A percentile compares a stretch with the other conserved stretches of the same genome.
Evolutionary conservation across 768 basidiomycete species (phyloP).

Genomic region (Jaapia argillacea): DNA sequence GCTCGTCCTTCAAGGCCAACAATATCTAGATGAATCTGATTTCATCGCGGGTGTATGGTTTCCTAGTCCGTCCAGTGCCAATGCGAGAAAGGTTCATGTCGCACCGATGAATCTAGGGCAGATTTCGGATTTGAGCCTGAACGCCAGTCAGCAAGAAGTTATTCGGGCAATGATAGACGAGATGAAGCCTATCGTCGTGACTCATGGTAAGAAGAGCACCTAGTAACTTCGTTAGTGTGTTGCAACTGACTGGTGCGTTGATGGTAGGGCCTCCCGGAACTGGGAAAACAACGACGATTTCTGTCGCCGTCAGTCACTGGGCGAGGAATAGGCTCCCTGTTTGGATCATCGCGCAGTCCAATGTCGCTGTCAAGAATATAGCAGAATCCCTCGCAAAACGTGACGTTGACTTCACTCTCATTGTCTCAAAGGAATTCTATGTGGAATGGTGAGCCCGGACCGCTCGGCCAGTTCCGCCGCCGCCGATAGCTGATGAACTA

Average conservation of each 20-base stretch:
- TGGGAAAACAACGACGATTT: conserved; percentile 41
- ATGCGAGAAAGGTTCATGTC: conserved; percentile 17
- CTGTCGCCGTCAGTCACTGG: conserved; percentile 28
- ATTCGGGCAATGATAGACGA: no score
- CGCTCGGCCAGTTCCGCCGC: no score
- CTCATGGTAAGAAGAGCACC: conserved; percentile 30
- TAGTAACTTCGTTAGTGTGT: conserved; percentile 16
- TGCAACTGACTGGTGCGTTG: background rate
- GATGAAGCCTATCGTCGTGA: conserved; percentile 14
- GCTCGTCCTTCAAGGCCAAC: conserved; percentile 21
- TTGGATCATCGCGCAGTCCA: conserved; percentile 79
- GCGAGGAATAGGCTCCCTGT: conserved; percentile 34
- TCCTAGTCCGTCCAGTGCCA: conserved; percentile 10
- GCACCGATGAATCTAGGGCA: conserved; percentile 22
- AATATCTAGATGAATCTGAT: conserved; percentile 16
- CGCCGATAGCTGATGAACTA: conserved; percentile 24
- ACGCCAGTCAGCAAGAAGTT: no score
- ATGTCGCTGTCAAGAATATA: conserved; percentile 86
- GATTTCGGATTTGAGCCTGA: no score
- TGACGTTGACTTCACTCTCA: conserved; percentile 47
- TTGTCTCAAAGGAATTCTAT: conserved; percentile 19
- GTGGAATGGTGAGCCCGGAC: conserved; percentile 15
- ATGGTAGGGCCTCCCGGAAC: conserved; percentile 46
- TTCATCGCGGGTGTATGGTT: conserved; percentile 35
- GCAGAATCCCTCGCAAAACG: conserved; percentile 61